phyloP scores from a whole-genome alignment of 169 alveolate species.

The Cryptosporidium bovis region DNA sequence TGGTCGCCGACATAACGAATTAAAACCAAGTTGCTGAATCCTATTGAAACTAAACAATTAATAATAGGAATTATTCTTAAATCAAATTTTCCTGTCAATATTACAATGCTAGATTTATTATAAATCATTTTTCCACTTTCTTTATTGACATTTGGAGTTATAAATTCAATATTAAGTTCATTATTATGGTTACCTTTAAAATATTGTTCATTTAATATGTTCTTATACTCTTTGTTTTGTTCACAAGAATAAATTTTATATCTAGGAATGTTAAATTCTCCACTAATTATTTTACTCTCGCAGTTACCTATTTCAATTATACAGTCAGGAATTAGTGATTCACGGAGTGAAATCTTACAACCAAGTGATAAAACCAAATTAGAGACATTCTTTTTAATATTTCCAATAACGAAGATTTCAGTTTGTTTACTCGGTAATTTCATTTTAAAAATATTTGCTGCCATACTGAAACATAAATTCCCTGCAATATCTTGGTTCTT shows the following conservation, averaged over 20 bases:
- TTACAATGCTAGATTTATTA: neutral
- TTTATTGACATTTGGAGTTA: neutral
- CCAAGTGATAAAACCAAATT: slow-evolving; percentile 28
- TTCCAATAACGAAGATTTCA: slow-evolving; percentile 35
- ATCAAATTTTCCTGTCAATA: slow-evolving; percentile 20
- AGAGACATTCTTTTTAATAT: slow-evolving; percentile 1
- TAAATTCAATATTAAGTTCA: neutral
- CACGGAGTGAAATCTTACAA: slow-evolving; percentile 8
- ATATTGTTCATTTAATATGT: too few relatives aligned
- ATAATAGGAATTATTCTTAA: neutral
- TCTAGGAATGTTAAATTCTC: neutral
- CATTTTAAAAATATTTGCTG: neutral
- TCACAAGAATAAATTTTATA: slow-evolving; percentile 2
- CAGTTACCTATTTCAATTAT: slow-evolving; percentile 24
- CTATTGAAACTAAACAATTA: slow-evolving; percentile 36
- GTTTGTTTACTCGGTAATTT: neutral
- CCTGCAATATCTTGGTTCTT: neutral
- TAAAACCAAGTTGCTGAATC: slow-evolving; percentile 28
- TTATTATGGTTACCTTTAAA: neutral
- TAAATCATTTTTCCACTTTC: neutral
- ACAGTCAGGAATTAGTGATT: slow-evolving; percentile 21
- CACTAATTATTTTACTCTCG: neutral
- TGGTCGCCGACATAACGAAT: neutral
- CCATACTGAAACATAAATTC: slow-evolving; percentile 14
- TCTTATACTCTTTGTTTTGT: neutral